Evolutionary conservation across 768 basidiomycete genomes (phyloP).

Genomic region (Suillus plorans): DNA sequence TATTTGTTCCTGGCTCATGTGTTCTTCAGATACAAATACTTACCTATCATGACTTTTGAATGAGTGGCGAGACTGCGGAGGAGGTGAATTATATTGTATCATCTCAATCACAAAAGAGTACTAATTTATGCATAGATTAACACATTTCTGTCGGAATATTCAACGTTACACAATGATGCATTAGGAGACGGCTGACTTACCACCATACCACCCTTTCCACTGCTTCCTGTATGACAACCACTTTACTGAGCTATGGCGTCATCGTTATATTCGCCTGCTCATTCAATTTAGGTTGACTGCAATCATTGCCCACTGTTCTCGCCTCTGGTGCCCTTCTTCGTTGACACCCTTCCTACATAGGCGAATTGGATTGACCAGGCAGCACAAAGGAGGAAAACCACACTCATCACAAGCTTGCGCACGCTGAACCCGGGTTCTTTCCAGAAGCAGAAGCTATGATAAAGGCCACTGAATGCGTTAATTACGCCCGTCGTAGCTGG

Average conservation of each 20-base stretch:
- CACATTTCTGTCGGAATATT: not conserved
- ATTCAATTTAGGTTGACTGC: not conserved
- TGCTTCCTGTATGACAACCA: not conserved
- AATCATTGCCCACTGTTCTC: not conserved
- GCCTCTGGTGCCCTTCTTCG: not conserved
- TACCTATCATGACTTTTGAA: not conserved
- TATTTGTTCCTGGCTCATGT: not conserved
- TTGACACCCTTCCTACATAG: not conserved
- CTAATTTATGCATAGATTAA: not conserved
- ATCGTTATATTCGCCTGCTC: not conserved
- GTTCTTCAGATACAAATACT: not conserved
- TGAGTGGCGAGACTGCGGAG: not conserved
- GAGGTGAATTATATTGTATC: not conserved
- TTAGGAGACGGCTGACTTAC: not conserved
- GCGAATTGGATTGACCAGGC: not conserved
- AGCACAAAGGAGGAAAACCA: rapidly evolving
- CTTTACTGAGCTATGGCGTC: not conserved
- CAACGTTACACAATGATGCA: not conserved
- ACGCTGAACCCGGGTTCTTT: no score
- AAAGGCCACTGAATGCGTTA: not conserved
- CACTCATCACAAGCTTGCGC: no score
- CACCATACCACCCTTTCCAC: not conserved
- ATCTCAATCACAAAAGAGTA: not conserved
- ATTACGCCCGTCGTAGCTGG: not conserved
- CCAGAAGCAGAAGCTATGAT: not conserved